phyloP scores from a whole-genome alignment of 2,329 filamentous ascomycete genomes.

The Zarea fungicola region DNA sequence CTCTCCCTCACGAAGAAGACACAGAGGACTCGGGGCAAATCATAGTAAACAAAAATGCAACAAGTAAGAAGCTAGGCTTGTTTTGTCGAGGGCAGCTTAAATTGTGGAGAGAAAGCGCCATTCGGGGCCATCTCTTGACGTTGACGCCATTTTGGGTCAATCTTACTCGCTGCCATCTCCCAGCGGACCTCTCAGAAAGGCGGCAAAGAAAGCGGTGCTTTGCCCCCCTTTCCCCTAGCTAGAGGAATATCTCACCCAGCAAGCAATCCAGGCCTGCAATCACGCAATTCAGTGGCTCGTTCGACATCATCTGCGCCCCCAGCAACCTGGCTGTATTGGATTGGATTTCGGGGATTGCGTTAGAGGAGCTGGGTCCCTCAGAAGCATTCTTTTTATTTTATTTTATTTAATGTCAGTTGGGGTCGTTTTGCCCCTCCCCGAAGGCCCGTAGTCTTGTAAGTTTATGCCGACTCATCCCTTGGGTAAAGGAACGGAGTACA shows the following conservation, averaged over 20 bases:
- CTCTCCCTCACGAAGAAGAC: too few species aligned
- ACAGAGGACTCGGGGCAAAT: too few species aligned
- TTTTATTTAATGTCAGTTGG: too few species aligned
- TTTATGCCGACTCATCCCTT: too few species aligned
- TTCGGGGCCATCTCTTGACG: slow-evolving; percentile 8
- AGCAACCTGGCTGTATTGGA: too few species aligned
- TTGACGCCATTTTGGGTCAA: slow-evolving; percentile 15
- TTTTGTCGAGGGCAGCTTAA: slow-evolving; percentile 4
- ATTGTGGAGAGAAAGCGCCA: slow-evolving; percentile 2
- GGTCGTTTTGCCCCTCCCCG: too few species aligned
- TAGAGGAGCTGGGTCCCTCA: too few species aligned
- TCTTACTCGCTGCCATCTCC: slow-evolving; percentile 12
- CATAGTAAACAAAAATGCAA: not conserved
- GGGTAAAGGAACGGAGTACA: too few species aligned
- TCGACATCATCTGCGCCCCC: slow-evolving; percentile 14
- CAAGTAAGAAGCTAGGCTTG: not conserved
- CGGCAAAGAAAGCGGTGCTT: not conserved
- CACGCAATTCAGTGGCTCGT: slow-evolving; percentile 15
- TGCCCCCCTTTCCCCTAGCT: not conserved
- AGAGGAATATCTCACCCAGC: not conserved
- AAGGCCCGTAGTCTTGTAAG: too few species aligned
- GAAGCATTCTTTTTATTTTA: too few species aligned
- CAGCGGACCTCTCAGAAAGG: not conserved
- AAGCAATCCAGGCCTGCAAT: not conserved
- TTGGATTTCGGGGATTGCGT: too few species aligned